Base-by-base conservation (phyloP, 108 stramenopile genomes). In the Cylindrotheca closterium region DNA sequence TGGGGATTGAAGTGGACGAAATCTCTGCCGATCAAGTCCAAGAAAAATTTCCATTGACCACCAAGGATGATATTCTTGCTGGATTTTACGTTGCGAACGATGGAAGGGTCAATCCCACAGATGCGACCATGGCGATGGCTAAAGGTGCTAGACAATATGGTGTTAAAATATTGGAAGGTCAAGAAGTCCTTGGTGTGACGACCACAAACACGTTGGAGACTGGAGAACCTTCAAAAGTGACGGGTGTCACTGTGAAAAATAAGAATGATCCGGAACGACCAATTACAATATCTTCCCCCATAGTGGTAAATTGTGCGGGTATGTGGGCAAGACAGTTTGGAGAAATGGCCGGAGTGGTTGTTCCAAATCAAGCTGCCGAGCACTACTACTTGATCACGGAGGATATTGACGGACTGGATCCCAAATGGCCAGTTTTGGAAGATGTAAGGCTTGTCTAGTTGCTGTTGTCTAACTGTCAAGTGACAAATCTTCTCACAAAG, bases 321-420 rank as follows among this genome's bases (percentile, higher is more conserved):
- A 88, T 92, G 91, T 92, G 91, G 91, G 85, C 87, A 12, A 55
- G 87, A 27, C 81, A 88, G 54, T 62, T 92, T 26, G 86, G 76
- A 18, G 75, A 85, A 45, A 37, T 32, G 22, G 45, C 52, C 53
- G 73, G 82, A 22, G 77, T 70, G 0, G 24, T 45, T 15, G 59
- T 84, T 2, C 91, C 91, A 25, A 92, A 92, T 54, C 91, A 92
- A 70, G 91, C 91, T 10, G 85, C 85, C n/a, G 91, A 92, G 51
- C 91, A 92, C 57, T 92, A 92, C 59, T 92, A 92, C 58, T 32
- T 92, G 21, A 69, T 92, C 33, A 92, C 91, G 10, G 91, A 88
- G 26, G 53, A 65, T 4, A 84, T 92, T 28, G 34, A 28, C 0
- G 84, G 79, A 10, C 75, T 88, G 3, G 91, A 92, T 76, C 75